Base-by-base conservation (phyloP, 225 moss, liverwort and hornwort genomes). In the Sphagnum contortum region DNA sequence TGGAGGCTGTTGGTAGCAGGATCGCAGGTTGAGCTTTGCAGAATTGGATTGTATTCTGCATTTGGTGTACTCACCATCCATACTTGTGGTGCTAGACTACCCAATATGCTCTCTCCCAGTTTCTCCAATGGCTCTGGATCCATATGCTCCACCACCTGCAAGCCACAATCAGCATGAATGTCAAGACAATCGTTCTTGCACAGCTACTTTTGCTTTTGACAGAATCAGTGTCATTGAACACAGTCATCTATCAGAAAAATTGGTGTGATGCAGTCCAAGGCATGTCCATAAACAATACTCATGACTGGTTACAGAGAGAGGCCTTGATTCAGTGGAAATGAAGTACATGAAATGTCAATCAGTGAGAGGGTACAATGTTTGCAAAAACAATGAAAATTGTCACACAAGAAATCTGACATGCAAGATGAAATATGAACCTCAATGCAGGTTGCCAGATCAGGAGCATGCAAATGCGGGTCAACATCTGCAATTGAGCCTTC, bases 141-240 rank as follows among this genome's bases (percentile, higher is more conserved):
- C 98, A 98, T 93, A 55, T 98, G 98, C 79, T 98, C 98, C 75
- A 98, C 93, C 74, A 98, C 98, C 98, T 98, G 79, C 66, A 55
- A 75, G 5, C 61, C 69, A 76, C 45, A 74, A 52, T 52, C 29
- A 29, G 29, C 29, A 0, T 29, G 29, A 29, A 29, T 29, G 29
- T 29, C 29, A 29, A 29, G 29, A 29, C 29, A 29, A 29, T 29
- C 29, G 1, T 29, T 29, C 29, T 29, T 29, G 29, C 29, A 29
- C 29, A 29, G 29, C 29, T 29, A 29, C 29, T 29, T 29, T 29
- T 29, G 29, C 29, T 29, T 29, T 1, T 29, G 29, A 29, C 29
- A 29, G 29, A 29, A 29, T 29, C 29, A 29, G 29, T 29, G 29
- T 29, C 29, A 29, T 29, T 29, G 29, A 29, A 29, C 29, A 29